These are phyloP conservation scores for Boletales sp. DNA, from an alignment of 768 basidiomycete species.

Conservation along the genomic window DNA sequence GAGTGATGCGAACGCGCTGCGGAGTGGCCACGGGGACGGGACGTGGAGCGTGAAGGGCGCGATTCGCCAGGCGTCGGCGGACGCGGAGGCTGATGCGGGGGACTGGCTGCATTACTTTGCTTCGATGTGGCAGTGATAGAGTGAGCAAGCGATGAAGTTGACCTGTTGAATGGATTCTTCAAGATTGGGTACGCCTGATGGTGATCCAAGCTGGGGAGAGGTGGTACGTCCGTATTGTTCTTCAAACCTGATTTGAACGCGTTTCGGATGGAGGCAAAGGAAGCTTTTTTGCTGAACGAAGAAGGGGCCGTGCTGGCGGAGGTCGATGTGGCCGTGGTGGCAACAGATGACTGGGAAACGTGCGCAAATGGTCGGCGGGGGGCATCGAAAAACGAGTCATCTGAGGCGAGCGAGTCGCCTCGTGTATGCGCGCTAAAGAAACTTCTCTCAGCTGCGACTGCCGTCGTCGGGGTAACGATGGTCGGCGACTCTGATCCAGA, in stretches of 20 bases:
- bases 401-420: constrained; percentile 75
- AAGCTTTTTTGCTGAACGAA: constrained; percentile 76
- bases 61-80: constrained; percentile 58
- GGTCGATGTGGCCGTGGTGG: constrained; percentile 37
- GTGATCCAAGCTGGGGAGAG: constrained; percentile 66
- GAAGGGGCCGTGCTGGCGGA: constrained; percentile 26
- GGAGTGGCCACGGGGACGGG: constrained; percentile 55
- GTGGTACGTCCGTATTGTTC: constrained; percentile 63
- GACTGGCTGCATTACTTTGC: constrained; percentile 43
- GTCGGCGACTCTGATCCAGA: constrained; percentile 69
- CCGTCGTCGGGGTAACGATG: constrained; percentile 44
- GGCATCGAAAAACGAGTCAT: constrained; percentile 68
- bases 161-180: constrained; percentile 81
- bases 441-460: constrained; percentile 46
- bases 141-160: constrained; percentile 68
- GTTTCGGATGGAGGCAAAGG: constrained; percentile 83
- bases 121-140: constrained; percentile 37
- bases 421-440: constrained; percentile 63
- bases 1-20: constrained; percentile 74
- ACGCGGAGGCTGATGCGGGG: constrained; percentile 46
- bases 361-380: constrained; percentile 64
- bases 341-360: constrained; percentile 68
- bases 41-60: constrained; percentile 28
- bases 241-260: constrained; percentile 66
- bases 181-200: constrained; percentile 65